phyloP scores from a whole-genome alignment of 2,329 filamentous ascomycete species.

The Emergomyces orientalis region DNA sequence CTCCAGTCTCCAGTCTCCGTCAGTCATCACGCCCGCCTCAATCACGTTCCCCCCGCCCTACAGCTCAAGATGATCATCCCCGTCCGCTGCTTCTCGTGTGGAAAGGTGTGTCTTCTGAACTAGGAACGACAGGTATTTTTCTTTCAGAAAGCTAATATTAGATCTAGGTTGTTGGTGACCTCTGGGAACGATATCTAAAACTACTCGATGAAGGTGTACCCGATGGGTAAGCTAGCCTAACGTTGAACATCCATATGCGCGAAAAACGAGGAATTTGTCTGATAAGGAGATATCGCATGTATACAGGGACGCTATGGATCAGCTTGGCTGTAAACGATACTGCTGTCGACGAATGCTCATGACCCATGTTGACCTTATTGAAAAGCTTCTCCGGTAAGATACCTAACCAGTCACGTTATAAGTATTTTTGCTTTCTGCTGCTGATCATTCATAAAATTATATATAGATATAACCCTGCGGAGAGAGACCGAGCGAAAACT shows the following conservation, averaged over 20 bases:
- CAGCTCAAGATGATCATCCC: slow-evolving; percentile 76
- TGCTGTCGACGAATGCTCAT: slow-evolving; percentile 99
- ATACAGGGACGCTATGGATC: slow-evolving; percentile 84
- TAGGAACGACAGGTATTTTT: background rate
- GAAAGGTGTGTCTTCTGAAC: slow-evolving; percentile 59
- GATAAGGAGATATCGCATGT: slow-evolving; percentile 5
- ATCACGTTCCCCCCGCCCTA: background rate
- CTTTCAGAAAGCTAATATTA: slow-evolving; percentile 24
- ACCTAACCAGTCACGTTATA: slow-evolving; percentile 11
- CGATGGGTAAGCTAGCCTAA: slow-evolving; percentile 55
- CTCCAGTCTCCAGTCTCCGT: background rate
- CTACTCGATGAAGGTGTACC: slow-evolving; percentile 68
- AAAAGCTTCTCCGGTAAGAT: slow-evolving; percentile 84
- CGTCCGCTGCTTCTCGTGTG: slow-evolving; percentile 96
- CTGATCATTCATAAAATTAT: background rate
- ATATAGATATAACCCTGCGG: slow-evolving; percentile 41
- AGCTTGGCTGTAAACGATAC: slow-evolving; percentile 87
- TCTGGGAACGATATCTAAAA: slow-evolving; percentile 92
- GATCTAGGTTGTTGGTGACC: slow-evolving; percentile 79
- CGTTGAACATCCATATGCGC: slow-evolving; percentile 6
- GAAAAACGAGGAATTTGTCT: background rate
- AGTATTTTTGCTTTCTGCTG: background rate
- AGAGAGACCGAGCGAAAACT: slow-evolving; percentile 38
- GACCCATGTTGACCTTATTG: slow-evolving; percentile 97
- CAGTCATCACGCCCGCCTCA: background rate